Evolutionary conservation across 768 basidiomycete species (phyloP).

Genomic region (Lyophyllum decastes): DNA sequence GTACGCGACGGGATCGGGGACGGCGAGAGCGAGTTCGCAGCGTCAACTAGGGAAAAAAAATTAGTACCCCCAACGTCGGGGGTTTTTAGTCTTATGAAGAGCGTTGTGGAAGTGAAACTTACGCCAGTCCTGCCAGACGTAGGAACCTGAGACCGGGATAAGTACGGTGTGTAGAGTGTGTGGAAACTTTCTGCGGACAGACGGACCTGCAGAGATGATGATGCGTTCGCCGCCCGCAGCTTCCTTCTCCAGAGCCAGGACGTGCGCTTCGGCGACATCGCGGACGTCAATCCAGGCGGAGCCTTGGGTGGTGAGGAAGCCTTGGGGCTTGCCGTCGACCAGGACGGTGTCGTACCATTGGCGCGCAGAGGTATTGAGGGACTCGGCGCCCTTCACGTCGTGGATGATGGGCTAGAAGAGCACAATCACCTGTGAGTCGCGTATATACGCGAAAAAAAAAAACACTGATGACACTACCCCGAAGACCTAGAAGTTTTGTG

Average conservation of each 20-base stretch:
- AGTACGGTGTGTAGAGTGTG: no score
- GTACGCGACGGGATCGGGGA: constrained; percentile 26
- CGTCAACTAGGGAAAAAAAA: constrained; percentile 30
- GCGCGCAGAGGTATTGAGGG: constrained; percentile 37
- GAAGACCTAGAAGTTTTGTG: constrained; percentile 21
- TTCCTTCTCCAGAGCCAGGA: constrained; percentile 44
- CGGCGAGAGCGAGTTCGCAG: constrained; percentile 33
- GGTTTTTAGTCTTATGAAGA: neutral
- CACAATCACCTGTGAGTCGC: neutral
- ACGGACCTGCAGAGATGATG: constrained; percentile 37
- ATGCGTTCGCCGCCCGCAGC: constrained; percentile 55
- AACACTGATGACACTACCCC: no score
- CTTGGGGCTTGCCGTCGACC: constrained; percentile 15
- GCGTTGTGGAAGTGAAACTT: no score
- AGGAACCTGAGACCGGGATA: constrained; percentile 7
- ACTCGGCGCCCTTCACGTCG: constrained; percentile 25
- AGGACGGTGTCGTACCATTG: constrained; percentile 35
- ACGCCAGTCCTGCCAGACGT: constrained; percentile 31
- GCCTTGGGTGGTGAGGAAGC: constrained; percentile 21
- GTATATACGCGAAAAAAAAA: neutral
- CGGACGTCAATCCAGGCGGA: constrained; percentile 43
- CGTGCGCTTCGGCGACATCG: constrained; percentile 53
- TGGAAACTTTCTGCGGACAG: no score
- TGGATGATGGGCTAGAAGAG: constrained; percentile 37
- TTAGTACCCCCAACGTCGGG: neutral